Base-by-base conservation (phyloP, 208 protist species). In the Phytomonas serpens region DNA sequence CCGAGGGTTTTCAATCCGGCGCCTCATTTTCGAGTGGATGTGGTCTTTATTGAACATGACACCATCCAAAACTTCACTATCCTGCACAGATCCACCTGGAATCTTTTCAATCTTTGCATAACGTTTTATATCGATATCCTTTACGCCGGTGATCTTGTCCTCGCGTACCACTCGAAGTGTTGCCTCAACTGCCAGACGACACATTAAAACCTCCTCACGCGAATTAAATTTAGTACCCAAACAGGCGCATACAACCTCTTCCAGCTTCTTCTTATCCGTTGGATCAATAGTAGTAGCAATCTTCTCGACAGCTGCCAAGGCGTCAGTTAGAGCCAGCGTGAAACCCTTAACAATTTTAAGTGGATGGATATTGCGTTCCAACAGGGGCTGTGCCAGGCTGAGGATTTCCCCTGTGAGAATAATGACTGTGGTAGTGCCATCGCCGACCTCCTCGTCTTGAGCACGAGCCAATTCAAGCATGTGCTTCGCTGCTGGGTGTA, bases 1-100 rank as follows among this genome's bases (percentile, higher is more conserved):
- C 76, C 98, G 88, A 42, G 99, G 99, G 80, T 99, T 99, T 75
- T 99, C 95, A 77, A 99, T 99, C 52, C 80, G 72, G 71, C 98
- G 88, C 57, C 91, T 86, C 98, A 99, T 99, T 82, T 99, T 98
- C 10, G 97, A 82, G 88, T 99, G 99, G 27, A 98, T 98, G 77
- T 99, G 93, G 77, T 99, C 99, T 89, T 99, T 99, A 88, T 99
- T 99, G 69, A 99, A 90, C 90, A 99, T 98, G 29, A 99, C 98
- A 64, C 99, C 99, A 66, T 96, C 87, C 29, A 99, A 87, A 68
- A 99, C 98, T 62, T 92, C 78, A 71, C 96, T 99, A 73, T 99
- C 98, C 29, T 92, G 89, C 51, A 99, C 90, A 67, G 98, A 96
- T 36, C 99, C 99, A 67, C 99, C 99, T 57, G 99, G 98, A 66